These are phyloP conservation scores for Clarireedia sp. DNA, from an alignment of 2,329 filamentous ascomycete species.

Conservation along the genomic window DNA sequence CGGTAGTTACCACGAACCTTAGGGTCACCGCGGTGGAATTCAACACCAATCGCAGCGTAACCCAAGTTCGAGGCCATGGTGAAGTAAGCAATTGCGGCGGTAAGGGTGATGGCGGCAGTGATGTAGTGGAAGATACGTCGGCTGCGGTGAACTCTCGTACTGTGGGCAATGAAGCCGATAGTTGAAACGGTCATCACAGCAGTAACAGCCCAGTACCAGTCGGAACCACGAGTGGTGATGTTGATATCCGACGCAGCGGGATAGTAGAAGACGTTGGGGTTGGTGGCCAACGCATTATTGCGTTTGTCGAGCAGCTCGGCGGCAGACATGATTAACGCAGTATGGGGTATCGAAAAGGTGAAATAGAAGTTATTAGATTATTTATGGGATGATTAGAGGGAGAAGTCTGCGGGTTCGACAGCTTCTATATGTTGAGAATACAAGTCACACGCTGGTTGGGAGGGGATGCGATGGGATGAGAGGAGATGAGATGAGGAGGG, in stretches of 20 bases:
- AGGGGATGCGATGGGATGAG: too few relatives aligned
- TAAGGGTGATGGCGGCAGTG: constrained; percentile 48
- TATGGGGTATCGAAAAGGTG: too few relatives aligned
- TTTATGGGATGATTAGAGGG: too few relatives aligned
- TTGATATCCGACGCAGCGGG: constrained; percentile 39
- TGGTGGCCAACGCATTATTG: constrained; percentile 18
- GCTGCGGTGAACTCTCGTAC: constrained; percentile 43
- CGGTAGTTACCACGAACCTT: constrained; percentile 44
- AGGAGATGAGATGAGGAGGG: too few relatives aligned
- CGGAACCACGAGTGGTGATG: constrained; percentile 51
- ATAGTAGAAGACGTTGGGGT: constrained; percentile 23
- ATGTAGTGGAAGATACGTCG: constrained; percentile 59
- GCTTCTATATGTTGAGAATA: too few relatives aligned
- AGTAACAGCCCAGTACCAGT: constrained; percentile 56
- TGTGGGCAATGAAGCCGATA: constrained; percentile 44
- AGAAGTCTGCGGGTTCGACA: too few relatives aligned
- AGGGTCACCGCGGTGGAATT: constrained; percentile 41
- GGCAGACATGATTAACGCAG: too few relatives aligned
- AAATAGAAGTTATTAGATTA: too few relatives aligned
- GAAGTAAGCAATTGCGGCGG: constrained; percentile 57
- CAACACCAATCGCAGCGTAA: constrained; percentile 53
- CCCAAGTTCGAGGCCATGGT: constrained; percentile 60
- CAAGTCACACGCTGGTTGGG: too few relatives aligned
- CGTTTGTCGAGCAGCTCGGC: constrained; percentile 5
- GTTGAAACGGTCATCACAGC: constrained; percentile 50